Conservation (phyloP, 2,329 filamentous ascomycete genomes). For the Fulvia fulva region DNA sequence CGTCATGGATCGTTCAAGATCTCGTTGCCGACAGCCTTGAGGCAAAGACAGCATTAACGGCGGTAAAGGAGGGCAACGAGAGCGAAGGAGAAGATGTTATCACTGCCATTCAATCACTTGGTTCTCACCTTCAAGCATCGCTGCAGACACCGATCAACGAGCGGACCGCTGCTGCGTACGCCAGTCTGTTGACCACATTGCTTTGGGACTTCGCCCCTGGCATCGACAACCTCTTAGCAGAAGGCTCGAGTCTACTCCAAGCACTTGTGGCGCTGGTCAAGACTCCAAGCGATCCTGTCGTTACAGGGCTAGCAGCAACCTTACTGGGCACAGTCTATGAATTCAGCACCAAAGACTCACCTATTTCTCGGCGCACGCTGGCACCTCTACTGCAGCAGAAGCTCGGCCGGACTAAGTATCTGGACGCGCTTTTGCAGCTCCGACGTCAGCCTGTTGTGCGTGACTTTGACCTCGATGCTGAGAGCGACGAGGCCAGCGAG, state of each 20-base stretch:
- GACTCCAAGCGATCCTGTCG: constrained; percentile 52
- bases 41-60: constrained; percentile 75
- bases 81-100: constrained; percentile 90
- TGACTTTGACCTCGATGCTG: constrained; percentile 71
- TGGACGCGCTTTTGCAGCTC: constrained; percentile 73
- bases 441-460: constrained; percentile 74
- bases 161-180: constrained; percentile 74
- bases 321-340: constrained; percentile 88
- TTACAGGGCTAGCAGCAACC: constrained; percentile 69
- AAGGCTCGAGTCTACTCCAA: constrained; percentile 82
- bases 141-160: constrained; percentile 67
- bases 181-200: constrained; percentile 87
- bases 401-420: constrained; percentile 81
- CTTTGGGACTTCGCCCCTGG: constrained; percentile 88
- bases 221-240: constrained; percentile 86
- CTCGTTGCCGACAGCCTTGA: constrained; percentile 74
- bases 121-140: constrained; percentile 78
- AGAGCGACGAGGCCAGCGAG: constrained; percentile 23
- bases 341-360: constrained; percentile 95
- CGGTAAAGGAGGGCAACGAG: constrained; percentile 82
- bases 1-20: constrained; percentile 80
- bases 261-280: constrained; percentile 44
- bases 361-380: constrained; percentile 74
- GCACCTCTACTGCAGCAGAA: constrained; percentile 72
- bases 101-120: constrained; percentile 83